These are phyloP conservation scores for Ceratopteris richardii DNA, from an alignment of 75 land plant genomes.

Conservation along the genomic window DNA sequence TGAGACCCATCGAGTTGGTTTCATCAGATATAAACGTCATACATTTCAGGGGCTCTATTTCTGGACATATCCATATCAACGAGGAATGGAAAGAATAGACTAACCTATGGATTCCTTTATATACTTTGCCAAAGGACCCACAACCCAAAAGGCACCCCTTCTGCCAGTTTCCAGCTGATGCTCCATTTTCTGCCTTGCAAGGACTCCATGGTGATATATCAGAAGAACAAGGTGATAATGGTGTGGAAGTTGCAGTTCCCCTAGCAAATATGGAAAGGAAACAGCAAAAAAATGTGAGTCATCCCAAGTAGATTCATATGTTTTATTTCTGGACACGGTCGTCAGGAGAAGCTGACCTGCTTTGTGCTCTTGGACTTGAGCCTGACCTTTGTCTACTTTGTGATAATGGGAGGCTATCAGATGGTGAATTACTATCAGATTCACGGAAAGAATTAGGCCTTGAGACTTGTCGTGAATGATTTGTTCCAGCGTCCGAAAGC, in stretches of 20 bases:
- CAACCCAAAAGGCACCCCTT: conserved; percentile 86
- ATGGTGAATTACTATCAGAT: conserved; percentile 51
- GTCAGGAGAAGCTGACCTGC: conserved; percentile 22
- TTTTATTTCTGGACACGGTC: conserved; percentile 10
- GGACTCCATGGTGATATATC: conserved; percentile 4
- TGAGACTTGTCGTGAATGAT: conserved; percentile 38
- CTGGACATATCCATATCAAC: background rate
- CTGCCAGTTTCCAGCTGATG: conserved; percentile 52
- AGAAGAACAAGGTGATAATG: conserved; percentile 16
- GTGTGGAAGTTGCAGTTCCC: conserved; percentile 6
- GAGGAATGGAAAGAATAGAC: background rate
- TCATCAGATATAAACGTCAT: conserved; percentile 9
- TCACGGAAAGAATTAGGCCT: conserved; percentile 76
- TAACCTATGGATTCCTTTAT: conserved; percentile 65
- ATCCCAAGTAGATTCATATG: conserved; percentile 7
- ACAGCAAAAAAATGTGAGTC: conserved; percentile 11
- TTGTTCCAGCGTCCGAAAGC: background rate
- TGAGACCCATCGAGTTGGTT: too few species aligned
- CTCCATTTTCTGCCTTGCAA: conserved; percentile 19
- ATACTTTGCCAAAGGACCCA: conserved; percentile 92
- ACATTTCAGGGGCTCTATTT: background rate
- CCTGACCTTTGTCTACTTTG: conserved; percentile 9
- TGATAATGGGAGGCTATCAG: background rate
- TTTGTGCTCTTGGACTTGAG: conserved; percentile 22
- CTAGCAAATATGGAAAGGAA: conserved; percentile 14